These are phyloP conservation scores for Ramaria sp. DNA, from an alignment of 768 basidiomycete genomes.

Conservation along the genomic window DNA sequence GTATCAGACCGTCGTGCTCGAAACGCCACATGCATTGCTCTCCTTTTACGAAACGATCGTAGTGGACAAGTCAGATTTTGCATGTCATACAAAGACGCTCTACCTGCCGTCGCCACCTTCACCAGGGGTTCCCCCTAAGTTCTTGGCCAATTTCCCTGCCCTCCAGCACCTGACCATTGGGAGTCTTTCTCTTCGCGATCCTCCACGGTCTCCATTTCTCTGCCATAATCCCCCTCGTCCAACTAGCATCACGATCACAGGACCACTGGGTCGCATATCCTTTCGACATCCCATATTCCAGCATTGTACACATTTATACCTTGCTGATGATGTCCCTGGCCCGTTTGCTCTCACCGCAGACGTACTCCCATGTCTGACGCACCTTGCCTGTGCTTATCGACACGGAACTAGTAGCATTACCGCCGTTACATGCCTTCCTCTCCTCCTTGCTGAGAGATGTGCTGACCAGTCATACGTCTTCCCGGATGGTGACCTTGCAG, in stretches of 20 bases:
- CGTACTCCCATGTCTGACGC: constrained; percentile 4
- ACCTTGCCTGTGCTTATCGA: constrained; percentile 7
- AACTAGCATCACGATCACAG: constrained; percentile 7
- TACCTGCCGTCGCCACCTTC: not conserved
- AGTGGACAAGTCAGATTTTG: not conserved
- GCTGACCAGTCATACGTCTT: not conserved
- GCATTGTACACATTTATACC: constrained; percentile 7
- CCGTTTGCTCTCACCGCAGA: constrained; percentile 2
- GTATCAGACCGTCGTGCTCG: not conserved
- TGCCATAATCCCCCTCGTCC: not conserved
- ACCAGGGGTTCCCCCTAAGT: not conserved
- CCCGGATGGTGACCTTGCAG: not conserved
- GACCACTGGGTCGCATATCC: not conserved
- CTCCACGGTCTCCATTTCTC: not conserved
- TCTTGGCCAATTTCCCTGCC: not conserved
- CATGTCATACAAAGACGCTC: not conserved
- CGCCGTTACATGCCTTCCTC: constrained; percentile 6
- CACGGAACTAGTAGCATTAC: constrained; percentile 5
- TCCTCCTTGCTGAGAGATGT: not conserved
- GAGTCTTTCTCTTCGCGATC: constrained; percentile 1
- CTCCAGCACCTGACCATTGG: constrained; percentile 1
- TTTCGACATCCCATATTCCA: constrained; percentile 7
- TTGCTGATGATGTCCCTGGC: constrained; percentile 2
- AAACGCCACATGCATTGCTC: not conserved
- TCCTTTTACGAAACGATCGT: not conserved